phyloP scores from a whole-genome alignment of 108 stramenopile species.

The Chaetoceros tenuissimus region DNA sequence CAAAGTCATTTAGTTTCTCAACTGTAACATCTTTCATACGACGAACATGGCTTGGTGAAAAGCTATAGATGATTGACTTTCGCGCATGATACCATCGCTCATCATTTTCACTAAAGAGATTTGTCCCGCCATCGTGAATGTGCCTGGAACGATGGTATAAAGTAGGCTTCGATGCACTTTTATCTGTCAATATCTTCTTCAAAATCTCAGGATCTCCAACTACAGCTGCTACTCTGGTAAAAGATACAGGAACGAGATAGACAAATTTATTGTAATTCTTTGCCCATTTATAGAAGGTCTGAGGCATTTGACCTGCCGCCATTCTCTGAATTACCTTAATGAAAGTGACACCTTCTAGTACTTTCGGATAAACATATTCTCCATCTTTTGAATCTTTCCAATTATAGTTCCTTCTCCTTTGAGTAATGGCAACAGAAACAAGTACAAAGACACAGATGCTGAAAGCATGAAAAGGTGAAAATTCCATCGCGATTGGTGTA shows the following conservation, averaged over 20 bases:
- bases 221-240: neutral
- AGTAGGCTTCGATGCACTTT: neutral
- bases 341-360: no score
- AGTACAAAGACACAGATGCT: no score
- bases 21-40: conserved; percentile 25
- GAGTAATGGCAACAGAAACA: no score
- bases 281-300: neutral
- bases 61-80: conserved; percentile 26
- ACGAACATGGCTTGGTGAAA: conserved; percentile 22
- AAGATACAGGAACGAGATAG: neutral
- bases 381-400: no score
- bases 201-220: neutral
- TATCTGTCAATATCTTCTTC: neutral
- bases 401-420: no score
- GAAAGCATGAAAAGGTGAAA: no score
- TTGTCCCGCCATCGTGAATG: conserved; percentile 10
- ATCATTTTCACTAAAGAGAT: conserved; percentile 28
- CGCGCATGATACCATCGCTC: conserved; percentile 31
- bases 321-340: neutral
- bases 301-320: neutral
- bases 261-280: neutral
- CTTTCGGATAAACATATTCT: no score
- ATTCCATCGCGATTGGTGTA: no score
- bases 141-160: neutral
- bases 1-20: conserved; percentile 26